phyloP scores from a whole-genome alignment of 169 alveolate species.

The Plasmodium knowlesi region DNA sequence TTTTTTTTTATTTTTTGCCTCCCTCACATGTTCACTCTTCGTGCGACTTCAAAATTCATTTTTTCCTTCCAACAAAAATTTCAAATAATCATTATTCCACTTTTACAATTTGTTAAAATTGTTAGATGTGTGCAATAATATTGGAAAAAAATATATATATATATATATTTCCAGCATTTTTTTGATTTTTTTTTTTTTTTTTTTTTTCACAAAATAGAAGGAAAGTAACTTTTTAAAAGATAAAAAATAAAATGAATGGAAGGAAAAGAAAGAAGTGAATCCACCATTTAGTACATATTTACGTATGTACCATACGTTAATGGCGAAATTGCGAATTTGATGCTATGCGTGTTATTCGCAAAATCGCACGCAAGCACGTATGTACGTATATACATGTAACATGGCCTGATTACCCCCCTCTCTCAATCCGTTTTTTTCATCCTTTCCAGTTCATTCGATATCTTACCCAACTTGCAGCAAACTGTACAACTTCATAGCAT shows the following conservation, averaged over 20 bases:
- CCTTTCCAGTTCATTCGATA: conserved; percentile 14
- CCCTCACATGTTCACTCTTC: neutral
- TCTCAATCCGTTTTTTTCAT: neutral
- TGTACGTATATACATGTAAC: neutral
- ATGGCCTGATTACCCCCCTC: neutral
- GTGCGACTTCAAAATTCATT: neutral
- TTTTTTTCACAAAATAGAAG: neutral
- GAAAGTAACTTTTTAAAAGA: neutral
- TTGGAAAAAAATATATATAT: neutral
- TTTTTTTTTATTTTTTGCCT: neutral
- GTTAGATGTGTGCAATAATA: conserved; percentile 52
- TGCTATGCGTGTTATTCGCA: neutral
- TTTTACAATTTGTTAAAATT: neutral
- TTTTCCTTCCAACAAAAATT: neutral
- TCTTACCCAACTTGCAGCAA: neutral
- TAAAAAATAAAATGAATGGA: neutral
- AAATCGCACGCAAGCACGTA: neutral
- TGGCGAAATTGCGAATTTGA: neutral
- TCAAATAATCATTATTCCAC: neutral
- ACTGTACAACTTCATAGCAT: neutral
- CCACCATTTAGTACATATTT: neutral
- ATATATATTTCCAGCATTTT: neutral
- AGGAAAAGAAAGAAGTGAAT: conserved; percentile 1
- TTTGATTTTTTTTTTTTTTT: neutral
- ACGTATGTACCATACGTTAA: neutral